phyloP scores from a whole-genome alignment of 805 yeast genomes.

The Saccharomycopsis javanensis region DNA sequence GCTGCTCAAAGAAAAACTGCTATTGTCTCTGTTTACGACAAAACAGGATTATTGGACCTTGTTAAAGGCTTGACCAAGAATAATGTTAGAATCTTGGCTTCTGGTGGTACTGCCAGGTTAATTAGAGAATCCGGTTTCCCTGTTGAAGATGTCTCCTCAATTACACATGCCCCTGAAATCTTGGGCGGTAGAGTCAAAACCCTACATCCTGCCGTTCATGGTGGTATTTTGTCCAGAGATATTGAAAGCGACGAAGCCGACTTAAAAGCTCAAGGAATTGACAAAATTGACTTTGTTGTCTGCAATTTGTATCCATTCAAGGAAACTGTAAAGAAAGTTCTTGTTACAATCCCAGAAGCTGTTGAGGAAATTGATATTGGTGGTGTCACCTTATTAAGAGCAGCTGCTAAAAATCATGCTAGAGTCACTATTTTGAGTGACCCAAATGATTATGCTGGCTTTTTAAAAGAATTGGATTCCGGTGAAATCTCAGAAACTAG shows the following conservation, averaged over 20 bases:
- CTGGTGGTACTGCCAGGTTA: constrained; percentile 94
- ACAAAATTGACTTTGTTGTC: constrained; percentile 92
- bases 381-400: constrained; percentile 93
- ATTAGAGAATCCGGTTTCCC: constrained; percentile 97
- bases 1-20: constrained; percentile 55
- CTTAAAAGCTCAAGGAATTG: constrained; percentile 79
- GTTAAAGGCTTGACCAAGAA: constrained; percentile 90
- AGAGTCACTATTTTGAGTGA: constrained; percentile 94
- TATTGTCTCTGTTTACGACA: constrained; percentile 92
- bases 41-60: constrained; percentile 89
- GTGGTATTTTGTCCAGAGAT: constrained; percentile 92
- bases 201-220: constrained; percentile 97
- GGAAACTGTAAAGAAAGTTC: constrained; percentile 91
- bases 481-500: constrained; percentile 57
- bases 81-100: constrained; percentile 86
- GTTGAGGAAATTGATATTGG: constrained; percentile 98
- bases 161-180: constrained; percentile 99
- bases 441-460: constrained; percentile 84
- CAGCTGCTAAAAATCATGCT: constrained; percentile 97
- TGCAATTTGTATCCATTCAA: constrained; percentile 98
- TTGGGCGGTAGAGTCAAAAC: constrained; percentile 98
- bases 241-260: constrained; percentile 86
- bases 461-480: constrained; percentile 66
- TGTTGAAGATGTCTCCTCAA: constrained; percentile 88
- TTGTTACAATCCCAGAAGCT: constrained; percentile 94